Base-by-base conservation (phyloP, 495 filamentous ascomycete genomes). In the Sporormia fimetaria region DNA sequence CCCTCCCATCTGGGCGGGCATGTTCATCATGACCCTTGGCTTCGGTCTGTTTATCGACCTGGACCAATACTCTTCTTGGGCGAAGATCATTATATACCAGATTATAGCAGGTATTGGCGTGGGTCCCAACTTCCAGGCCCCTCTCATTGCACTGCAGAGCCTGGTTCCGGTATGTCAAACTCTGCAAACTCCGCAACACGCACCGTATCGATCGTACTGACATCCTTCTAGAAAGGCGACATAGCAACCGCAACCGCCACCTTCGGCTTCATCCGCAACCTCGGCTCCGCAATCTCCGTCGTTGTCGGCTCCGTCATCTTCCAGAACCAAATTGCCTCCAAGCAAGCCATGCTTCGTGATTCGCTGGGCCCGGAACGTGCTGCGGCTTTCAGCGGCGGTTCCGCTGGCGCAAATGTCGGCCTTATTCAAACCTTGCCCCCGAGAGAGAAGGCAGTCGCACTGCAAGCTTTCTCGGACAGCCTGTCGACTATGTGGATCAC, bases 261-360 rank as follows among this genome's bases (percentile, higher is more conserved):
- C 0, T 79, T 85, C 38, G 69, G 73, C 1, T 87, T 88, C 56
- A 65, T 83, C 23, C 73, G 84, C 3, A 78, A 81, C 48, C 62
- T 94, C 4, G 76, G 74, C 1, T 83, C 76, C 0, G 67, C 79
- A 9, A 70, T 81, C 16, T 78, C 76, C 5, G 74, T 90, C 18
- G 82, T 87, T 15, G 70, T 90, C 17, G 86, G 86, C 11, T 74
- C 81, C 10, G 81, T 87, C 2, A 74, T 94, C 21, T 92, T 92
- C 61, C 73, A 80, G 56, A 82, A 82, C 51, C 57, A 47, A 27
- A 67, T 70, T 61, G 24, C 25, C 1, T 38, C 42, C 7, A 46
- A 44, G 21, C 31, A 39, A 7, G 7, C 33, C 8, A 29, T 32
- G 28, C 47, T 55, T 5, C 42, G 11, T 4, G 11, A 31, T 4